phyloP scores from a whole-genome alignment of 768 basidiomycete species.

The Phanerodontia chrysosporium region DNA sequence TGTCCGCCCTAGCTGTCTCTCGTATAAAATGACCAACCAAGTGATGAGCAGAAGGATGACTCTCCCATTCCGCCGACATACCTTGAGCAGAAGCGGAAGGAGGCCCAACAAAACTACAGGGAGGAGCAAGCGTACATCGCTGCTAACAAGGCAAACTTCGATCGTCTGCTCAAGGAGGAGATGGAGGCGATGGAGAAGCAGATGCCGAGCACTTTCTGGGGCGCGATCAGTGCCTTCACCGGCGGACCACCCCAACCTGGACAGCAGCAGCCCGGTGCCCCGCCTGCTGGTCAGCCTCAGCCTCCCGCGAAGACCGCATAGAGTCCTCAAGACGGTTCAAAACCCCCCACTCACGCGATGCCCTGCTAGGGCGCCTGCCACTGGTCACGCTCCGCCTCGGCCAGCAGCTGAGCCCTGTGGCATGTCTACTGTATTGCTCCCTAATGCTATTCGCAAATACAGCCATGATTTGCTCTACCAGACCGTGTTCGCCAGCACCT shows the following conservation, averaged over 20 bases:
- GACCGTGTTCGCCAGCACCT: conserved; percentile 19
- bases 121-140: conserved; percentile 51
- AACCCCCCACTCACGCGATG: not conserved
- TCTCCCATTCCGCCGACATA: conserved; percentile 43
- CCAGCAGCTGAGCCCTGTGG: not conserved
- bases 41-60: conserved; percentile 17
- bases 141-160: conserved; percentile 47
- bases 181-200: conserved; percentile 43
- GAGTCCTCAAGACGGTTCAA: not conserved
- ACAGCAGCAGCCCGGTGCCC: not conserved
- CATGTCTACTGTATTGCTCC: not conserved
- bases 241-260: conserved; percentile 1
- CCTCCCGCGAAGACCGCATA: not conserved
- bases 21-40: no score
- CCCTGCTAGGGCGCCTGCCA: not conserved
- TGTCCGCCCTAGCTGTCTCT: not conserved
- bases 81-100: conserved; percentile 46
- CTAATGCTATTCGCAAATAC: not conserved
- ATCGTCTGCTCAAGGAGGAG: conserved; percentile 48
- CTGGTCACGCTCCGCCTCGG: not conserved
- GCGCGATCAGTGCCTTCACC: conserved; percentile 13
- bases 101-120: conserved; percentile 47
- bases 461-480: conserved; percentile 15
- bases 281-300: not conserved
- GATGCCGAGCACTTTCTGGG: conserved; percentile 41